phyloP scores from a whole-genome alignment of 148 eudicot species.

The Polygonum maritimum region DNA sequence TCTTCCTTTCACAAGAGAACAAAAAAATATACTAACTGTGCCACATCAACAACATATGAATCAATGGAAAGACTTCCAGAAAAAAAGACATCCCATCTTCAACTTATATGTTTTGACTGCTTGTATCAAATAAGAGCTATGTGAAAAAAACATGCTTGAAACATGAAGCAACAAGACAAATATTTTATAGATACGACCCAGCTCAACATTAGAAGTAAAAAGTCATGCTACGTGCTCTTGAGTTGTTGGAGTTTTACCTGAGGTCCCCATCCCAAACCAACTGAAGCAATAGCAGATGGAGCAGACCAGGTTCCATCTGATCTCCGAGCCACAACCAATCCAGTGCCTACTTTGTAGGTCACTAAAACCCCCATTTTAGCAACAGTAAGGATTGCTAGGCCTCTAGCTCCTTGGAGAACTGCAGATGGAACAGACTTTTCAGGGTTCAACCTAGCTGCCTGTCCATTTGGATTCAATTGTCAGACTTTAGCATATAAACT shows the following conservation, averaged over 20 bases:
- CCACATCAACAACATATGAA: not conserved
- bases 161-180: not conserved
- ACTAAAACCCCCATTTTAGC: conserved; percentile 78
- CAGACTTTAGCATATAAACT: not conserved
- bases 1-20: not conserved
- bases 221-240: not conserved
- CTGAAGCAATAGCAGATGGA: conserved; percentile 90
- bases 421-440: conserved; percentile 84
- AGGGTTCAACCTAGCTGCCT: conserved; percentile 85
- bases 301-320: conserved; percentile 99
- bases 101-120: not conserved
- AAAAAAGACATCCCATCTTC: not conserved
- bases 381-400: conserved; percentile 93
- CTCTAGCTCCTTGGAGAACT: conserved; percentile 83
- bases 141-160: not conserved
- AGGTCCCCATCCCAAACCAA: conserved; percentile 98
- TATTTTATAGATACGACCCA: not conserved
- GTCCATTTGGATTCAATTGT: conserved; percentile 11
- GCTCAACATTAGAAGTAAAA: not conserved
- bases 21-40: not conserved
- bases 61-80: not conserved
- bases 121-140: not conserved
- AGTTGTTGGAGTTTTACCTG: conserved; percentile 44
- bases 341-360: conserved; percentile 92
- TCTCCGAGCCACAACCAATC: conserved; percentile 88